Percentiles rank a stretch among this genome's conserved stretches.
phyloP scores from a whole-genome alignment of 345 rosid genomes.

The Ailanthus altissimus region DNA sequence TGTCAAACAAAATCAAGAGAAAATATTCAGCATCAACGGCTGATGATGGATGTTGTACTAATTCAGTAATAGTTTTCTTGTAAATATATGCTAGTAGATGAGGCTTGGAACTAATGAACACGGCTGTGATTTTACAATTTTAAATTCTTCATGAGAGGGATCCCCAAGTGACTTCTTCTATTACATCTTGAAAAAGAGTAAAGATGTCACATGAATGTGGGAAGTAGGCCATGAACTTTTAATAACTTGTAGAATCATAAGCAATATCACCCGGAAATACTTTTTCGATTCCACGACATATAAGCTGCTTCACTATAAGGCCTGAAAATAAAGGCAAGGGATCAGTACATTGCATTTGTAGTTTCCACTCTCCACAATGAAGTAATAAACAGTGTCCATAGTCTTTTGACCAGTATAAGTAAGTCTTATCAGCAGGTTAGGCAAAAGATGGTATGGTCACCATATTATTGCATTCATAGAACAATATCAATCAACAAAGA shows the following conservation, averaged over 20 bases:
- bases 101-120: neutral
- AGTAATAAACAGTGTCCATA: neutral
- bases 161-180: too few species aligned
- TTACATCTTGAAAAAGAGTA: too few species aligned
- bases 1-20: neutral
- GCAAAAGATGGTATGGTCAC: neutral
- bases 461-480: neutral
- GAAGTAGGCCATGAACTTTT: neutral
- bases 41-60: neutral
- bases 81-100: neutral
- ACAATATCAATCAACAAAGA: neutral
- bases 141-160: too few species aligned
- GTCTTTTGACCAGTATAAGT: neutral
- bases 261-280: slow-evolving; percentile 40
- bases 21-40: neutral
- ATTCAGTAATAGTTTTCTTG: neutral
- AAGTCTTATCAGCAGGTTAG: neutral
- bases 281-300: slow-evolving; percentile 53
- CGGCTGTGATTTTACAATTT: too few species aligned
- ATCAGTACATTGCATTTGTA: neutral
- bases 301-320: slow-evolving; percentile 45
- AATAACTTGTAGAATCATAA: neutral
- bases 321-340: slow-evolving; percentile 37
- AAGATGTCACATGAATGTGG: neutral
- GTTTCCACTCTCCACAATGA: neutral